Percentiles rank a stretch among this genome's conserved stretches.
Conservation (phyloP, 441 rosid species). For the Geranium incanum region DNA sequence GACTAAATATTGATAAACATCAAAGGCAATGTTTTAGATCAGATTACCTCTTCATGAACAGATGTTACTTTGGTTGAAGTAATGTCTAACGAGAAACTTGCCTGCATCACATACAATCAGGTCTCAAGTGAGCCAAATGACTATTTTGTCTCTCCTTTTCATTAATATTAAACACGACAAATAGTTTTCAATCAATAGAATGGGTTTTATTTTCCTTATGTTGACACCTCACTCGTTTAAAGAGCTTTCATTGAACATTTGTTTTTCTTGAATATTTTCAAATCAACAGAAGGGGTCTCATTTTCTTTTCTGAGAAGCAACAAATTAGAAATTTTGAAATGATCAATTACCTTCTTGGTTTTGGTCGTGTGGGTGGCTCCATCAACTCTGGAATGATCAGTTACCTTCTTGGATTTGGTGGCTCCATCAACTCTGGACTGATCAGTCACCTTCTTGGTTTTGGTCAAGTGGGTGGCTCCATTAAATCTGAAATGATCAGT, state of each 20-base stretch:
- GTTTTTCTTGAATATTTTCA: not conserved
- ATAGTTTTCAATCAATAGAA: not conserved
- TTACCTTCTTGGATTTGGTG: not conserved
- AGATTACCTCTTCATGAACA: conserved; percentile 31
- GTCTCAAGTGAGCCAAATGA: not conserved
- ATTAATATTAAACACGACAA: not conserved
- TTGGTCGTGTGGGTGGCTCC: not conserved
- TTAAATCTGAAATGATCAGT: not conserved
- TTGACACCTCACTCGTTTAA: not conserved
- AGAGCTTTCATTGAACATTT: not conserved
- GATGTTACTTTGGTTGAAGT: conserved; percentile 24
- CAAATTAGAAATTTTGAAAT: not conserved
- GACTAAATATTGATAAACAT: not conserved
- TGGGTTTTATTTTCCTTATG: not conserved
- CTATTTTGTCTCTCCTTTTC: not conserved
- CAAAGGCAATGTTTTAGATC: not conserved
- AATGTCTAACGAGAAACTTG: conserved; percentile 22
- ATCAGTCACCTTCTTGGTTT: not conserved
- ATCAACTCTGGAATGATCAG: not conserved
- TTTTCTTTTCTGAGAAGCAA: not conserved
- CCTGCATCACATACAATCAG: conserved; percentile 26
- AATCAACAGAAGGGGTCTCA: not conserved
- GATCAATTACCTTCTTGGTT: not conserved
- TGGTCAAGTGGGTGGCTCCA: not conserved
- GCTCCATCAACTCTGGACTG: not conserved